These are phyloP conservation scores for Fusarium brachygibbosum DNA, from an alignment of 2,329 filamentous ascomycete genomes.

Conservation along the genomic window DNA sequence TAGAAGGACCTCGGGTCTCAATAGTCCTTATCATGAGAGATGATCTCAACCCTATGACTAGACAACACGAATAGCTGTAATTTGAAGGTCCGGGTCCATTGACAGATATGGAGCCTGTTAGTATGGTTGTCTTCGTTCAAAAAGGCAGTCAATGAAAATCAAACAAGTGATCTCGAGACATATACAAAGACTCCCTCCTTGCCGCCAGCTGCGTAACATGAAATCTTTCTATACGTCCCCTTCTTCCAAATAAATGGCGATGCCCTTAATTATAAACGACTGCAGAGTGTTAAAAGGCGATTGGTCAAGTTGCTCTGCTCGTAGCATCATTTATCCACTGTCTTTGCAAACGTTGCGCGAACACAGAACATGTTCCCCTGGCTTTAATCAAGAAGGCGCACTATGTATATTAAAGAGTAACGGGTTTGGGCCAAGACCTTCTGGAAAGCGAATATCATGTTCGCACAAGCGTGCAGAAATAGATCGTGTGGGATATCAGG, in stretches of 20 bases:
- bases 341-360: not conserved
- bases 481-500: not conserved
- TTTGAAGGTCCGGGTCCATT: not conserved
- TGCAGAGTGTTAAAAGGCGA: not conserved
- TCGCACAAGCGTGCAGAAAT: not conserved
- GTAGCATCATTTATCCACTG: not conserved
- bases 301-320: not conserved
- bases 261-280: not conserved
- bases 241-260: not conserved
- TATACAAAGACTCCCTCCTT: not conserved
- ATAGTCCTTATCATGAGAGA: not conserved
- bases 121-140: no score
- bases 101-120: not conserved
- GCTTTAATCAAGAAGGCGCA: not conserved
- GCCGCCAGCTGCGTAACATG: not conserved
- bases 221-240: no score
- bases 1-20: not conserved
- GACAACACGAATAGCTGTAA: not conserved
- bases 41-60: not conserved
- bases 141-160: not conserved
- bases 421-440: not conserved
- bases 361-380: not conserved
- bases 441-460: not conserved
- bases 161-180: not conserved
- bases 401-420: no score